Percentiles rank a stretch among this genome's conserved stretches.
These are phyloP conservation scores for Ostreobium quekettii DNA, from an alignment of 139 green algal species.

Conservation along the genomic window DNA sequence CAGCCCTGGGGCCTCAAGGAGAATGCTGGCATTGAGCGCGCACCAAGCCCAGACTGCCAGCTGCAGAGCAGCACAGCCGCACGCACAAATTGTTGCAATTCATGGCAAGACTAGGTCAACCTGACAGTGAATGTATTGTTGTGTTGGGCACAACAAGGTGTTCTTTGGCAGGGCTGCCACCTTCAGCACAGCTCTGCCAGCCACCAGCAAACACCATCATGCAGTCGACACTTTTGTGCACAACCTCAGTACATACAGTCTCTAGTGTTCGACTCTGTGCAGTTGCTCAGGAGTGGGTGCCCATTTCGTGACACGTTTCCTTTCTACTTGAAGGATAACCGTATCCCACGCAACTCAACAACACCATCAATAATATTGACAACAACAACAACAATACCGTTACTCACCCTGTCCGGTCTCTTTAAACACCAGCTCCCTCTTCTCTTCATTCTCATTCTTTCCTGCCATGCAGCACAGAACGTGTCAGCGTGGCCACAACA, in stretches of 20 bases:
- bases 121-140: no score
- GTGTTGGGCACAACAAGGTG: no score
- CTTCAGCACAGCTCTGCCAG: no score
- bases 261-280: background rate
- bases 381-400: background rate
- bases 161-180: no score
- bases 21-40: no score
- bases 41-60: no score
- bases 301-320: background rate
- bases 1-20: no score
- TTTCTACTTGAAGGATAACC: background rate
- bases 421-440: slow-evolving; percentile 90
- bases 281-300: background rate
- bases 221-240: background rate
- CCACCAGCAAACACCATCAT: no score
- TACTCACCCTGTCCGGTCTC: slow-evolving; percentile 70
- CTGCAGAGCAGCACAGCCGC: no score
- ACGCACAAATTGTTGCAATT: no score
- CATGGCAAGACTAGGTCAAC: no score
- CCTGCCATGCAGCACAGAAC: slow-evolving; percentile 16
- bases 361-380: background rate
- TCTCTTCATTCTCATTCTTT: slow-evolving; percentile 76
- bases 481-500: background rate
- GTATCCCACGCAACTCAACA: background rate
- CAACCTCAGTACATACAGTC: background rate